These are phyloP conservation scores for Leishmania gerbilli DNA, from an alignment of 208 protist genomes.

Conservation along the genomic window DNA sequence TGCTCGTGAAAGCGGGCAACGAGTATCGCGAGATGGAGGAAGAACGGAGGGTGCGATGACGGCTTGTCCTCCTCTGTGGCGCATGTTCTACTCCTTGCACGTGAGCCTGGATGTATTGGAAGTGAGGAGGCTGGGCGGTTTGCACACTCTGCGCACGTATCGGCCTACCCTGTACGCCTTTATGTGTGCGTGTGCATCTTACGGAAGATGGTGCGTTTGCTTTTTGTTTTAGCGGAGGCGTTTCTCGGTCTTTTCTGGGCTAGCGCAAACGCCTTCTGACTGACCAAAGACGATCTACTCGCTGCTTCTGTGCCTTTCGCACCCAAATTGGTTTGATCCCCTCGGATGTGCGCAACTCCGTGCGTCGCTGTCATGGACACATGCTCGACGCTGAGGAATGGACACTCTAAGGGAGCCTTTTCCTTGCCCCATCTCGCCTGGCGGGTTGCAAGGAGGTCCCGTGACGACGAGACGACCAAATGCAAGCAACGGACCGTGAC, in stretches of 20 bases:
- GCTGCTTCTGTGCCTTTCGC: neutral
- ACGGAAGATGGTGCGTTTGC: neutral
- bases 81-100: neutral
- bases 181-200: neutral
- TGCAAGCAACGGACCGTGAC: neutral
- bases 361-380: no score
- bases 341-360: neutral
- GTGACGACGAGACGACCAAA: neutral
- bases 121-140: neutral
- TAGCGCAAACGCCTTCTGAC: no score
- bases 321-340: neutral
- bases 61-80: neutral
- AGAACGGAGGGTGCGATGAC: slow-evolving; percentile 21
- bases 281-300: neutral
- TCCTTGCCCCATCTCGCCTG: neutral
- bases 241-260: neutral
- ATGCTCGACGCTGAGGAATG: neutral
- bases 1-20: slow-evolving; percentile 78
- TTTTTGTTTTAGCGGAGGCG: neutral
- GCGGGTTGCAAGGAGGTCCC: neutral
- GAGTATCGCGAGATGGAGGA: slow-evolving; percentile 68
- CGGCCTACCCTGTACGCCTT: neutral
- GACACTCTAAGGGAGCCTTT: neutral
- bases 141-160: neutral
- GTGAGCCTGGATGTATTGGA: neutral